Conservation (phyloP, 169 alveolate genomes). For the Condylostoma magnum region DNA sequence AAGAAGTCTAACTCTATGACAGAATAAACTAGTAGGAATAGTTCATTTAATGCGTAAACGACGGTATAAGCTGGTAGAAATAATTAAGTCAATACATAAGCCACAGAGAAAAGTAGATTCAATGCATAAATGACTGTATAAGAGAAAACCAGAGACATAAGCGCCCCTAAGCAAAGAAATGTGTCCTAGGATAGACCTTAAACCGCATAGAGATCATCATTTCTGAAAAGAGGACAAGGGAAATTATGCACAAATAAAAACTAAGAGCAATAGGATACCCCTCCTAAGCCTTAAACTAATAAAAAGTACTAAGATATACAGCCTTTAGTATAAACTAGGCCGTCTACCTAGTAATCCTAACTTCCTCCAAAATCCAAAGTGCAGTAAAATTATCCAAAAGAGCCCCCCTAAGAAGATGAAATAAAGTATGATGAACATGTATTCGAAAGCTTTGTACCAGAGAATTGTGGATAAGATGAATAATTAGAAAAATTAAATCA, state of each 20-base stretch:
- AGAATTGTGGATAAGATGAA: too few species aligned
- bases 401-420: too few species aligned
- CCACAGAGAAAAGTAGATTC: background rate
- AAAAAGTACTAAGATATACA: too few species aligned
- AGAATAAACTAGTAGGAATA: background rate
- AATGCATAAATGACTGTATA: background rate
- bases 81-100: background rate
- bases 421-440: too few species aligned
- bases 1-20: background rate
- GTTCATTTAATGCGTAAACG: background rate
- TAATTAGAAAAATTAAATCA: too few species aligned
- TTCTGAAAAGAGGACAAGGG: conserved; percentile 31
- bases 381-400: too few species aligned
- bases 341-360: too few species aligned
- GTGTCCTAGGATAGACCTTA: background rate
- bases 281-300: too few species aligned
- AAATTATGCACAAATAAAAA: conserved; percentile 3
- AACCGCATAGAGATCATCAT: background rate
- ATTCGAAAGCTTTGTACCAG: too few species aligned
- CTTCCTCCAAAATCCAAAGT: too few species aligned
- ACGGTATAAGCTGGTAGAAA: background rate
- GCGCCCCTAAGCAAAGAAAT: background rate
- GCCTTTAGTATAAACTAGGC: too few species aligned
- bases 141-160: background rate
- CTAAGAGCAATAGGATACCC: too few species aligned